Evolutionary conservation across 805 yeast species (phyloP).

Genomic region (Candida stauntonica): DNA sequence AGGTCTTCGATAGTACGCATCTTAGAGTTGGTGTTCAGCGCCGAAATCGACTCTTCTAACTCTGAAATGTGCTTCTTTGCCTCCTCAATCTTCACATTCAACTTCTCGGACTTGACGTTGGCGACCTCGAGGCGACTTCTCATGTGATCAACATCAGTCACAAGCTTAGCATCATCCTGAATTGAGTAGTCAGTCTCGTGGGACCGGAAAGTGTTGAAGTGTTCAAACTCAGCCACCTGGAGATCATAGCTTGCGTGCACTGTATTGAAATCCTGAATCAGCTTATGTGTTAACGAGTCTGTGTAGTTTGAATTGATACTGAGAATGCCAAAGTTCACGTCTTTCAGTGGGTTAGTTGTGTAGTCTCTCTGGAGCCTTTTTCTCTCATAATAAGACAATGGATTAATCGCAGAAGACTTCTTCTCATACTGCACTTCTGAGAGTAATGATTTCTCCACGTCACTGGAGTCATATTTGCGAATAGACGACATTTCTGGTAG

Average conservation of each 20-base stretch:
- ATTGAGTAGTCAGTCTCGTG: constrained; percentile 40
- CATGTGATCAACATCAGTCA: constrained; percentile 41
- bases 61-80: constrained; percentile 24
- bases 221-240: constrained; percentile 45
- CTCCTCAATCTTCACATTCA: constrained; percentile 23
- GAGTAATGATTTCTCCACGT: constrained; percentile 73
- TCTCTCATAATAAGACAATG: constrained; percentile 44
- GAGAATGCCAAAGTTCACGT: constrained; percentile 49
- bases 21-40: constrained; percentile 24
- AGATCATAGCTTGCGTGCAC: constrained; percentile 39
- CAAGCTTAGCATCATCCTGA: constrained; percentile 41
- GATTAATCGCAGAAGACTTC: constrained; percentile 36
- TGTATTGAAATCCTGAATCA: constrained; percentile 51
- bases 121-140: constrained; percentile 31
- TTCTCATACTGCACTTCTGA: constrained; percentile 65
- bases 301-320: constrained; percentile 35
- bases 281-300: constrained; percentile 56
- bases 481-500: constrained; percentile 68
- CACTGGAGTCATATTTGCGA: constrained; percentile 58
- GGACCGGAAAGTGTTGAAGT: constrained; percentile 36
- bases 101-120: constrained; percentile 29
- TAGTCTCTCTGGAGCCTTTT: constrained; percentile 66
- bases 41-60: constrained; percentile 28
- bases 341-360: constrained; percentile 62
- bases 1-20: constrained; percentile 36